Evolutionary conservation across 441 rosid genomes (phyloP), one percentile per base, ranked within the genome.

Genomic region (Brassica hybrid): DNA sequence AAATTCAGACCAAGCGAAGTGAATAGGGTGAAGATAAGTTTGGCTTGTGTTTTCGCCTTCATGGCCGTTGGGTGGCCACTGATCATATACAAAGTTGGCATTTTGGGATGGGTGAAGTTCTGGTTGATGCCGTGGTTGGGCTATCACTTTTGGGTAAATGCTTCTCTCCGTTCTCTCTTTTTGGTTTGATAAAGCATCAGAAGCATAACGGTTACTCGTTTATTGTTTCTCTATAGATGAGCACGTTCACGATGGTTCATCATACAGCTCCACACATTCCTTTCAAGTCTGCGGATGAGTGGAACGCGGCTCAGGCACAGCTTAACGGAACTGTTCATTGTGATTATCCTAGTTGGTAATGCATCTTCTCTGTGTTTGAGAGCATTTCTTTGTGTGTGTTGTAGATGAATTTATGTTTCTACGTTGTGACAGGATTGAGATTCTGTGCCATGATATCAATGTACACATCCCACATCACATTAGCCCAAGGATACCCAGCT

Each of bases 81-180:
- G 83, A 91, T 95, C 67, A 82, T 93, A 67, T 89, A 80, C 69
- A 87, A 93, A 82, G 83, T 93, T 6, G 96, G 98, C 73, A 52
- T 95, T 18, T 14, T 81, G 85, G 98, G 98, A 71, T 95, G 98
- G 97, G 80, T 93, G 36, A 90, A 95, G 73, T 93, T 84, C 85
- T 91, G 97, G 99, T 75, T 89, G 77, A 93, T 93, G 99, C 98
- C 99, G 6, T 95, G 97, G 96, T 71, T 95, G 69, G 97, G 96
- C 80, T 95, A 89, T 83, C 98, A 89, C 88, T 95, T 95, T 73
- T 95, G 99, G 98, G 98, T 91, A 90, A 86, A 67, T 75, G 3
- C 43, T 70, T 23, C 65, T 21, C 7, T 17, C 43, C 43, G 0
- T 67, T 67, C 72, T 41, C 64, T 50, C 50, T 59, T 79, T 23